These are phyloP conservation scores for Sporothrix protearum DNA, from an alignment of 2,329 filamentous ascomycete genomes.

Conservation along the genomic window DNA sequence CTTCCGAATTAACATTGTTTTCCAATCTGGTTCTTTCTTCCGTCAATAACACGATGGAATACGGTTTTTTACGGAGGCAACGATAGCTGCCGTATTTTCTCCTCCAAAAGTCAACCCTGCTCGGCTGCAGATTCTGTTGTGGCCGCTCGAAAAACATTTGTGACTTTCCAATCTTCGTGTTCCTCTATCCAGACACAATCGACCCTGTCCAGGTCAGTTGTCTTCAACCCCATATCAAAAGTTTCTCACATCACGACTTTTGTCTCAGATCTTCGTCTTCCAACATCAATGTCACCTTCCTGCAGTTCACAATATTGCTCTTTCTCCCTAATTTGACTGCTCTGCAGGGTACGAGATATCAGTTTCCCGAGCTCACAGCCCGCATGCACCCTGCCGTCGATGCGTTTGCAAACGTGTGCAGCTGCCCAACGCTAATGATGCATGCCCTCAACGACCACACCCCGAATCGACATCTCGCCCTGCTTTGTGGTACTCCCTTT, in stretches of 20 bases:
- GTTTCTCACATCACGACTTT: neutral
- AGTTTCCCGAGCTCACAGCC: neutral
- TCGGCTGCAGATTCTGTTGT: too few relatives aligned
- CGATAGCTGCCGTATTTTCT: neutral
- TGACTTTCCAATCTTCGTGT: neutral
- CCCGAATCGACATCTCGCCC: neutral
- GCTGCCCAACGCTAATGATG: constrained; percentile 23
- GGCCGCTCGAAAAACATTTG: too few relatives aligned
- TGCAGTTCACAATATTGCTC: too few relatives aligned
- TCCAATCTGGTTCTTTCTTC: neutral
- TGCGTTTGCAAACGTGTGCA: constrained; percentile 18
- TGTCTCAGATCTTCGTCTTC: neutral
- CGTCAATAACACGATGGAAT: neutral
- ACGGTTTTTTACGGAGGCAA: neutral
- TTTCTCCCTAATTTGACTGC: neutral
- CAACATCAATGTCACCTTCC: too few relatives aligned
- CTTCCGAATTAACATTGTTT: neutral
- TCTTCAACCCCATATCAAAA: neutral
- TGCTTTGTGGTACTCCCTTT: neutral
- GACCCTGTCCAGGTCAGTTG: neutral
- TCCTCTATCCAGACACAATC: neutral
- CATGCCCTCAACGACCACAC: neutral
- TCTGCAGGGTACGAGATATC: neutral
- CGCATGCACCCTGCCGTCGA: constrained; percentile 3
- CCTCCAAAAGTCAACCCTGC: too few relatives aligned